Evolutionary conservation across 2,329 filamentous ascomycete genomes (phyloP).

Genomic region (Fusarium nurragi): DNA sequence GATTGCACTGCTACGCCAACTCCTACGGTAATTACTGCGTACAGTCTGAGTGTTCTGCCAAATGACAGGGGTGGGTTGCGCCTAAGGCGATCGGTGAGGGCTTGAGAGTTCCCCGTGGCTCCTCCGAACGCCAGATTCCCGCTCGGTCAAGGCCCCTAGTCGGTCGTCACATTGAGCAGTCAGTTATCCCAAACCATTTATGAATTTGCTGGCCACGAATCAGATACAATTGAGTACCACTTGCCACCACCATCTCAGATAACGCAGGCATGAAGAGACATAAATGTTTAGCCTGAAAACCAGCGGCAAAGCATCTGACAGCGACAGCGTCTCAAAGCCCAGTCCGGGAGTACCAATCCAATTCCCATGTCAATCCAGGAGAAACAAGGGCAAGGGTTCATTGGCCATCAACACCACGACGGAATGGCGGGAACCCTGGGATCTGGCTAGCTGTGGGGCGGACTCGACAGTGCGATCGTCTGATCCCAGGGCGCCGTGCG

Average conservation of each 20-base stretch:
- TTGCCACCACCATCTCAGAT: background rate
- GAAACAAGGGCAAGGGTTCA: constrained; percentile 33
- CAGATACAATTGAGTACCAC: constrained; percentile 7
- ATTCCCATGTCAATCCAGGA: constrained; percentile 23
- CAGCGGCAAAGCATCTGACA: constrained; percentile 24
- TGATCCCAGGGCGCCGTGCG: constrained; percentile 42
- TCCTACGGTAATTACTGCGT: constrained; percentile 5
- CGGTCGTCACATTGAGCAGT: constrained; percentile 28
- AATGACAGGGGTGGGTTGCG: constrained; percentile 35
- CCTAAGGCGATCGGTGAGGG: constrained; percentile 41
- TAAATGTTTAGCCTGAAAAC: constrained; percentile 32
- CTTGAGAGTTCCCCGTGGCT: constrained; percentile 30
- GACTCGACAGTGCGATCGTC: constrained; percentile 44
- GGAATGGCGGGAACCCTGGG: constrained; percentile 44
- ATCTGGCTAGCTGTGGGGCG: constrained; percentile 44
- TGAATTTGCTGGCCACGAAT: constrained; percentile 26
- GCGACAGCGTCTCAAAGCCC: background rate
- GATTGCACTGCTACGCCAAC: constrained; percentile 22
- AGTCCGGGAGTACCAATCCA: background rate
- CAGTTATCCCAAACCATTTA: constrained; percentile 28
- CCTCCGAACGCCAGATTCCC: constrained; percentile 25
- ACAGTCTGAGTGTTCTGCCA: constrained; percentile 2
- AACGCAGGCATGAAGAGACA: background rate
- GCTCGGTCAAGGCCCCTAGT: constrained; percentile 33
- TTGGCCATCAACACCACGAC: constrained; percentile 29